phyloP scores from a whole-genome alignment of 331 rosid species.

The Quercus tomentella region DNA sequence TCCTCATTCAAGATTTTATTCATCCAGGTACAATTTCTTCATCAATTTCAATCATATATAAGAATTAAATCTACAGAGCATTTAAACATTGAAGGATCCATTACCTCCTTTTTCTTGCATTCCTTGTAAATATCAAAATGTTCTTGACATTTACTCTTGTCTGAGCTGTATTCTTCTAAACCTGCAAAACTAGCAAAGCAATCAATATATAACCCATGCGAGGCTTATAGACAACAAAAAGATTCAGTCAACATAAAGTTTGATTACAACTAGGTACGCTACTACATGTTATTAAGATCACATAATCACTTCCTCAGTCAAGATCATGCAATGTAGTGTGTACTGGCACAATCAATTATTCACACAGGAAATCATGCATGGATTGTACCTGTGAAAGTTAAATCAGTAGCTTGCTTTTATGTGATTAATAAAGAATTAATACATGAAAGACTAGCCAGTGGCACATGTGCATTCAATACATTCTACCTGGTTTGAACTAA shows the following conservation, averaged over 20 bases:
- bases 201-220: background rate
- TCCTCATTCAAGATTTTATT: background rate
- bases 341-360: background rate
- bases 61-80: background rate
- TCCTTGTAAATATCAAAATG: constrained; percentile 92
- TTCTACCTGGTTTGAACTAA: background rate
- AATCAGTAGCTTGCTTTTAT: background rate
- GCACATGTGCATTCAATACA: background rate
- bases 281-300: background rate
- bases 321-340: too few species aligned
- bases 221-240: background rate
- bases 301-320: too few species aligned
- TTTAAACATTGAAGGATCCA: background rate
- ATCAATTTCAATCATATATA: background rate
- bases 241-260: background rate
- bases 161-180: constrained; percentile 60
- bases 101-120: constrained; percentile 97
- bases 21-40: background rate
- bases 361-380: background rate
- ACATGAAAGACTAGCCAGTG: background rate
- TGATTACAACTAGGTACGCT: background rate
- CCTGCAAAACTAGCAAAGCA: constrained; percentile 38
- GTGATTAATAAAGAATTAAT: background rate
- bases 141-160: constrained; percentile 89
- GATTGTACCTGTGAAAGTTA: background rate